Evolutionary conservation across 352 stramenopile genomes (phyloP), one percentile per base, ranked within the genome.

Genomic region (Phytopythium cucurbitacearum): DNA sequence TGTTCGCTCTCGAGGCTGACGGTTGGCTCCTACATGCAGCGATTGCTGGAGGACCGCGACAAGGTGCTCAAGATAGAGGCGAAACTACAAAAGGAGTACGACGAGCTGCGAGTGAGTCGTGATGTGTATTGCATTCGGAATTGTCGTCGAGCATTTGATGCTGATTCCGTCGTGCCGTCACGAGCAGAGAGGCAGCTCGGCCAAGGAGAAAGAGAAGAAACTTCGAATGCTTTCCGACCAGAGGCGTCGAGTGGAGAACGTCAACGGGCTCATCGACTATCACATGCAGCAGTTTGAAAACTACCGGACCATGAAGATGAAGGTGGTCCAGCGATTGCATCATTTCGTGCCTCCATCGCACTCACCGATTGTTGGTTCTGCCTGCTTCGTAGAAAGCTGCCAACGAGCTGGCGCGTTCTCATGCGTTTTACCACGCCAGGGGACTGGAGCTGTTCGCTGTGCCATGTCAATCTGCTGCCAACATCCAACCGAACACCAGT

Each of bases 201-300:
- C 53, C 0, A 88, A 72, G 53, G 83, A 91, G 39, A 87, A 86
- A 46, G 84, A 94, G 47, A 92, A 89, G 56, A 89, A 89, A 51
- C 55, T 87, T 21, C 69, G 84, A 13, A 84, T 94, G 71, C 65
- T 94, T 28, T 85, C 79, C 12, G 84, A 94, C 59, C 84, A 94
- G 52, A 85, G 85, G 49, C 81, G 84, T 7, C 81, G 84, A 12
- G 82, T 91, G 1, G 84, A 94, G 47, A 94, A 94, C 48, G 81
- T 89, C 10, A 92, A 90, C 37, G 41, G 57, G 6, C 62, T 94
- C 15, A 71, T 94, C 11, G 76, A 91, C 5, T 67, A 60, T n/a
- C 81, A 94, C 59, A 78, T 86, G 62, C 68, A 73, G 41, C 75
- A 76, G 45, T 94, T 92, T 53, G 81, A 91, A 13, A 63, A 73